Evolutionary conservation across 495 filamentous ascomycete species (phyloP).

Genomic region (Evernia prunastri): DNA sequence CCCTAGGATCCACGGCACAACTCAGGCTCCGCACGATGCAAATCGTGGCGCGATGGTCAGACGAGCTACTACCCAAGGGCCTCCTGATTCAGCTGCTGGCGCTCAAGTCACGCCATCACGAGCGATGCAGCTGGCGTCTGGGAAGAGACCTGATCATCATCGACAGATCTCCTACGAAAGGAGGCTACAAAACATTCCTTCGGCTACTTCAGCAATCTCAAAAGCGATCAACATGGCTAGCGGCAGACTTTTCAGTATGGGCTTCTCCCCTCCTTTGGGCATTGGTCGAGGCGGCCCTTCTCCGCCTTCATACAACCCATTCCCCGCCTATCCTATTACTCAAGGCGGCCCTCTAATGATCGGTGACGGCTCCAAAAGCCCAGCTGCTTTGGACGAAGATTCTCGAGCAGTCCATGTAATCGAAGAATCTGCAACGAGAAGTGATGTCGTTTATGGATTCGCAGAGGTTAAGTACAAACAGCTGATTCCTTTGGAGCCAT

Average conservation of each 20-base stretch:
- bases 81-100: slow-evolving; percentile 51
- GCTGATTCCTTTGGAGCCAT: slow-evolving; percentile 78
- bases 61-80: slow-evolving; percentile 62
- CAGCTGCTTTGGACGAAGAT: slow-evolving; percentile 69
- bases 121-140: slow-evolving; percentile 62
- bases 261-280: slow-evolving; percentile 61
- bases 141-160: slow-evolving; percentile 58
- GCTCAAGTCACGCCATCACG: slow-evolving; percentile 52
- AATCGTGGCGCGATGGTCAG: slow-evolving; percentile 50
- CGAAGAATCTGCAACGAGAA: slow-evolving; percentile 84
- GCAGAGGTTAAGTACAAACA: slow-evolving; percentile 98
- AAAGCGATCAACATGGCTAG: slow-evolving; percentile 94
- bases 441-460: slow-evolving; percentile 93
- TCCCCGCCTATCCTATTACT: slow-evolving; percentile 76
- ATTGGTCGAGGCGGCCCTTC: slow-evolving; percentile 61
- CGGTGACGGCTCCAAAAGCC: slow-evolving; percentile 55
- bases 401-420: slow-evolving; percentile 66
- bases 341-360: slow-evolving; percentile 54
- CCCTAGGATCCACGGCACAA: slow-evolving; percentile 47
- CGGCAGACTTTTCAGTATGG: slow-evolving; percentile 70
- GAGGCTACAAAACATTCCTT: slow-evolving; percentile 66
- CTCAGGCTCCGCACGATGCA: slow-evolving; percentile 32
- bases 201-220: slow-evolving; percentile 80
- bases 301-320: slow-evolving; percentile 74
- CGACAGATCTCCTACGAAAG: slow-evolving; percentile 72